These are phyloP conservation scores for Tardiomyces depauwii DNA, from an alignment of 1,139 yeast genomes.

Conservation along the genomic window DNA sequence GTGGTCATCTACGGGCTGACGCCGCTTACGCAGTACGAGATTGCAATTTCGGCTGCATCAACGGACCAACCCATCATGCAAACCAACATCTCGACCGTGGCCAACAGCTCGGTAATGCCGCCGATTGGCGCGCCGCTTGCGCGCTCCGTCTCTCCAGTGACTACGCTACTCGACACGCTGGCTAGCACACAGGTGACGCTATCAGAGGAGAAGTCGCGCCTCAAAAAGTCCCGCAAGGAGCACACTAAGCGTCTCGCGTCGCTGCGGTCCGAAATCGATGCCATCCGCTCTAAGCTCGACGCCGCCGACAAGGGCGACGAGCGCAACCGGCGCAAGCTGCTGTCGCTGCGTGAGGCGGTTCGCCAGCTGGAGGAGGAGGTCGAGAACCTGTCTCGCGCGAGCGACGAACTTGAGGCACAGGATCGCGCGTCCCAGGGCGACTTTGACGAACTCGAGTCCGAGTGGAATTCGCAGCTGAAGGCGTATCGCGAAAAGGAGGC, in stretches of 20 bases:
- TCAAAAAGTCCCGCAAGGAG: slow-evolving; percentile 22
- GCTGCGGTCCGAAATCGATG: slow-evolving; percentile 23
- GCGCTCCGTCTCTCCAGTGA: slow-evolving; percentile 27
- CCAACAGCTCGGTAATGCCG: not conserved
- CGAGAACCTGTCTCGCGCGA: slow-evolving; percentile 7
- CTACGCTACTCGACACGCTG: slow-evolving; percentile 26
- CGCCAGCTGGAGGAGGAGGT: slow-evolving; percentile 26
- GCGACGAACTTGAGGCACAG: slow-evolving; percentile 10
- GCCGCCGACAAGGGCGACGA: slow-evolving; percentile 27
- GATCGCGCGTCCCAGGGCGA: slow-evolving; percentile 9
- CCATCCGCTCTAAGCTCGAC: slow-evolving; percentile 20
- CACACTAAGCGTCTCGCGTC: slow-evolving; percentile 22
- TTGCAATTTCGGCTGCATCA: slow-evolving; percentile 17
- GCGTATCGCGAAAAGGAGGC: slow-evolving; percentile 8
- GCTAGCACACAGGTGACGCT: slow-evolving; percentile 25
- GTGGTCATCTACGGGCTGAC: slow-evolving; percentile 24
- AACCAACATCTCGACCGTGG: not conserved
- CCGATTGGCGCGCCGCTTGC: slow-evolving; percentile 12
- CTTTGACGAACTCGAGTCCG: slow-evolving; percentile 9
- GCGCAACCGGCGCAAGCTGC: slow-evolving; percentile 22
- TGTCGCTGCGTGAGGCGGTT: slow-evolving; percentile 24
- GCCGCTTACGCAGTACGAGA: slow-evolving; percentile 24
- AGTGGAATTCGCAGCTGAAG: slow-evolving; percentile 11
- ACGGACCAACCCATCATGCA: not conserved
- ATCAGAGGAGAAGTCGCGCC: slow-evolving; percentile 23